These are phyloP conservation scores for Suhomyces panamericanus DNA, from an alignment of 1,139 yeast species.

Conservation along the genomic window DNA sequence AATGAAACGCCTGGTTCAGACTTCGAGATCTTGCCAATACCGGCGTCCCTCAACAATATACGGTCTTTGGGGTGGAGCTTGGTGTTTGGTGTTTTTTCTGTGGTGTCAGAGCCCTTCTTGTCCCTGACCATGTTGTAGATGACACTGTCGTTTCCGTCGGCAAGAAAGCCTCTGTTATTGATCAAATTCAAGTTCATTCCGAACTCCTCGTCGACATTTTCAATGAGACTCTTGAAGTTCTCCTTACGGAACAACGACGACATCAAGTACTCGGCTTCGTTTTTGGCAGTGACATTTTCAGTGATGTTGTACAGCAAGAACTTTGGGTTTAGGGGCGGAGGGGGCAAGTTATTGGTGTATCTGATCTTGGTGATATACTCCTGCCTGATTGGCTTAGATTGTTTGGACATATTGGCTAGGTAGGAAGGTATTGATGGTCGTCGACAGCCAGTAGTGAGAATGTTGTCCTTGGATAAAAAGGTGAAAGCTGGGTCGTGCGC, in stretches of 20 bases:
- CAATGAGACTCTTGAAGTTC: constrained; percentile 64
- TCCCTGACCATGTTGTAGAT: constrained; percentile 31
- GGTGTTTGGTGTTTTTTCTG: constrained; percentile 22
- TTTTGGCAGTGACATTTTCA: constrained; percentile 39
- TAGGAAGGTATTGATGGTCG: neutral
- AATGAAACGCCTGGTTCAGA: constrained; percentile 72
- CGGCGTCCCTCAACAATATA: constrained; percentile 78
- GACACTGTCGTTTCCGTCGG: constrained; percentile 54
- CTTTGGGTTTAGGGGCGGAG: constrained; percentile 92
- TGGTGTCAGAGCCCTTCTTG: constrained; percentile 13
- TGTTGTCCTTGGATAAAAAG: constrained; percentile 1
- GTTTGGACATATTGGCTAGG: constrained; percentile 24
- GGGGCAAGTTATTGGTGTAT: constrained; percentile 85
- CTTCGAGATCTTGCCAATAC: constrained; percentile 47
- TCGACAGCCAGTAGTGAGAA: neutral
- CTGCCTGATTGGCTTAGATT: constrained; percentile 56
- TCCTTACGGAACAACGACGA: constrained; percentile 76
- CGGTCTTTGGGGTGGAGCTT: constrained; percentile 76
- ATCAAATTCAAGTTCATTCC: constrained; percentile 83
- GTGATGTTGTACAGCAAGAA: constrained; percentile 57
- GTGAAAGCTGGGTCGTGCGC: constrained; percentile 8
- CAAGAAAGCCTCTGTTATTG: constrained; percentile 67
- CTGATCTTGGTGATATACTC: constrained; percentile 87
- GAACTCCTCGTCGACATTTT: constrained; percentile 64
- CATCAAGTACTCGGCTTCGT: constrained; percentile 62